Evolutionary conservation across 1,284 basidiomycete genomes (phyloP), one percentile per base, ranked within the genome.

Genomic region (Ceraceosorus guamensis): DNA sequence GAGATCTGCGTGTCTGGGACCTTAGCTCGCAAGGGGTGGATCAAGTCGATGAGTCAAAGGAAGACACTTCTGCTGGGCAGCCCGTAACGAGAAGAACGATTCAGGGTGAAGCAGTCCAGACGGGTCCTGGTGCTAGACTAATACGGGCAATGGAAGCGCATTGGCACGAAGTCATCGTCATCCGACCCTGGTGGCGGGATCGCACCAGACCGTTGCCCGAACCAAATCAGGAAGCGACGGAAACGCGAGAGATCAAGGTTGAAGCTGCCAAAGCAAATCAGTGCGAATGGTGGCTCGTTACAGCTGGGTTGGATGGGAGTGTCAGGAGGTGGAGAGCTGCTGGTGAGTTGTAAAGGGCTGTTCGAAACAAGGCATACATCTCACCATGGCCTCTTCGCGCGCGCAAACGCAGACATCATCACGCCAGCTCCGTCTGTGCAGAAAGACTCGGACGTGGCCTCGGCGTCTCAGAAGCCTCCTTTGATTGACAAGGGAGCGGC

Each of bases 141-240:
- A 5, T 7, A 33, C 6, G 13, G 6, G 11, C 32, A 30, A 35
- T 35, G 4, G n/a, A 43, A 24, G 50, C 37, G 3, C 50, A 51
- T 30, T 51, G 50, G 50, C 50, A 51, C 24, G 50, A 51, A 30
- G 50, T 51, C 11, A 34, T 24, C 37, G n/a, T 11, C 37, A n/a
- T 51, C 13, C 30, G 8, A 3, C 50, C 37, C 8, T 51, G 50
- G 50, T 6, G 16, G 14, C 32, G 50, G 4, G 6, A 18, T 3
- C 10, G 39, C 5, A 8, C 14, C 30, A n/a, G 24, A 13, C 14
- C 48, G 30, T 13, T 8, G 47, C 32, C 47, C 11, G 47, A 24
- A 10, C 8, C 8, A 18, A 31, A 8, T 8, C 11, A 10, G 47
- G 7, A 48, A 34, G 7, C 30, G 47, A 10, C 18, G 47, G 8